Evolutionary conservation across 2,329 filamentous ascomycete genomes (phyloP), one percentile per base, ranked within the genome.

Genomic region (Simplicillium sp.): DNA sequence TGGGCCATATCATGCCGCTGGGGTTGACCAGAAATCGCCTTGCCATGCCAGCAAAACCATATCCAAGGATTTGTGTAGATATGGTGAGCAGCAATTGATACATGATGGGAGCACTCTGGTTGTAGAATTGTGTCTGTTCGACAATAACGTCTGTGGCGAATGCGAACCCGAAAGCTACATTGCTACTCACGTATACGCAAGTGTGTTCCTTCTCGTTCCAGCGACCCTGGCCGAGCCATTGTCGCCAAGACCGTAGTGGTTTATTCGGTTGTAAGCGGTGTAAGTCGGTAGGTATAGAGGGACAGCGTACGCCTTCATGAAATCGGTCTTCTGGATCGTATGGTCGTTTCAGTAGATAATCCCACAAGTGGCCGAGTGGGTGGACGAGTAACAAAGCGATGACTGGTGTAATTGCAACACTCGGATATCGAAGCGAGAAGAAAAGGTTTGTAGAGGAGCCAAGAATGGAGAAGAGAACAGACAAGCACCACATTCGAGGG

Each of bases 121-220:
- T 80, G 62, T 94, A 94, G 60, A 94, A 94, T 46, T 86, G 80
- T 18, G 85, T 87, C 65, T 94, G 87, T 59, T 94, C 87, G 40
- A 94, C 85, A 50, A 94, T 92, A 44, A 92, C 83, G 64, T 92
- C 86, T 20, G 87, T 92, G 7, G 86, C 86, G 61, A 92, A 92
- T 18, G 87, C 86, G 61, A 92, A 92, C 2, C 86, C 87, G 57
- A 92, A 92, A 15, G 86, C 87, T 34, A 92, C 85, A 55, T 92
- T 92, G 63, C 85, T 90, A 67, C 83, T 87, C 51, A 92, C 87
- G 52, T 92, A 92, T 39, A 92, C 85, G 55, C 86, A 92, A 34
- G 82, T 85, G 59, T 92, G 87, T 58, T 92, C 86, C 58, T 92
- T 92, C 56, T 88, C 82, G 55, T 92, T 92, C 87, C 87, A 92